Base-by-base conservation (phyloP, 2,329 filamentous ascomycete genomes). In the Ophiobolus disseminans region DNA sequence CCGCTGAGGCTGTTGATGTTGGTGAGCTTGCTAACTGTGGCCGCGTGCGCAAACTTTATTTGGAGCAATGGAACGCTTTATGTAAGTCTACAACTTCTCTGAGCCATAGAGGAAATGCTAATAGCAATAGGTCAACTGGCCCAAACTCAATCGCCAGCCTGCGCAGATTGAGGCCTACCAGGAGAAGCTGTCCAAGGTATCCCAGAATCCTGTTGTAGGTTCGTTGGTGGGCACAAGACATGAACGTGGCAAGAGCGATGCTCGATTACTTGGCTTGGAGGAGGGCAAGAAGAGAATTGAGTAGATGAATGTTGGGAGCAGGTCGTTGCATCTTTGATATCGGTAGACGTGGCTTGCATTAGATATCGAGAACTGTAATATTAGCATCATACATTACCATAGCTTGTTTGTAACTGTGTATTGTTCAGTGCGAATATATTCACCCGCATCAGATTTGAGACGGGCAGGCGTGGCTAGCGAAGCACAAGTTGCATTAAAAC, bases 231-330 rank as follows among this genome's bases (percentile, higher is more conserved):
- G 65, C 17, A 73, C 73, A 14, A 78, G 76, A 53, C 91, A 96
- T 68, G 90, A 96, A 74, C 82, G 92, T 13, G 91, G 91, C 2
- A 83, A 90, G 54, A 96, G 91, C 75, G 90, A 89, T 58, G 87
- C 88, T 34, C 82, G 90, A 53, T 87, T 95, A 62, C 82, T 90
- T 23, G 94, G 88, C 62, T 85, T 95, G 45, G 94, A 99, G 73
- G 94, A 99, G 76, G 94, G 94, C 43, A 99, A 99, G 83, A 99
- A 97, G 83, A 90, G 94, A 72, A 95, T 96, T 68, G 94, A 99
- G 72, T 92, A 59, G 31, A 5, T 6, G n/a, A n/a, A 21, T 25
- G 19, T 13, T 17, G 7, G 3, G 20, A 16, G n/a, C n/a, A 10
- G 25, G 9, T 28, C 5, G 25, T 28, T 28, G 5, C n/a, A 5